phyloP scores from a whole-genome alignment of 768 basidiomycete genomes.

The Podaxis mareebaensis region DNA sequence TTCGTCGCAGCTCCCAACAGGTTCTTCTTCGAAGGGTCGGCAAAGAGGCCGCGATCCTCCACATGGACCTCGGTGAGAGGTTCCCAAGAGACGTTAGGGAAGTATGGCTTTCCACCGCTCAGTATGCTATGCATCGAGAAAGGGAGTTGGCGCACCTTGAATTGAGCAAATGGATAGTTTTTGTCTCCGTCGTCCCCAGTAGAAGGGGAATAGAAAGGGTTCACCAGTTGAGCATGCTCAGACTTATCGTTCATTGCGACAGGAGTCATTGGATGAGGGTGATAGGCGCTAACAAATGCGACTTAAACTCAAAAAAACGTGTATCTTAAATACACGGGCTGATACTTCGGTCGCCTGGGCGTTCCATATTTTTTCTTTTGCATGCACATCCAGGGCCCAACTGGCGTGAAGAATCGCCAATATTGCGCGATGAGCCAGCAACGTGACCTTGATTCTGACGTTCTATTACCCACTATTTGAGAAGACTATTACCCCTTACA shows the following conservation, averaged over 20 bases:
- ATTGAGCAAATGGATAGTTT: slow-evolving; percentile 54
- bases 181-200: slow-evolving; percentile 50
- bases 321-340: not conserved
- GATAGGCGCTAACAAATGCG: not conserved
- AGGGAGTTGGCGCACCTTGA: slow-evolving; percentile 45
- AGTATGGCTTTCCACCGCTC: slow-evolving; percentile 49
- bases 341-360: not conserved
- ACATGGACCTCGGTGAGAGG: slow-evolving; percentile 61
- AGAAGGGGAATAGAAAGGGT: slow-evolving; percentile 71
- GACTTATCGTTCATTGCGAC: slow-evolving; percentile 36
- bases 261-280: slow-evolving; percentile 44
- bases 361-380: not conserved
- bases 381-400: not conserved
- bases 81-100: slow-evolving; percentile 64
- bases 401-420: slow-evolving; percentile 20
- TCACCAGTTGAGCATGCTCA: slow-evolving; percentile 37
- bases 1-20: slow-evolving; percentile 66
- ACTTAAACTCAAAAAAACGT: not conserved
- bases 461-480: not conserved
- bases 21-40: slow-evolving; percentile 68
- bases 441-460: slow-evolving; percentile 13
- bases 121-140: not conserved
- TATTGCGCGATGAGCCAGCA: slow-evolving; percentile 18
- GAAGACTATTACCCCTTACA: not conserved
- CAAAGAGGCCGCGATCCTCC: slow-evolving; percentile 64